A percentile compares a stretch with the other conserved stretches of the same genome.
Conservation (phyloP, 805 yeast species). For the Wickerhamomyces bisporus region DNA sequence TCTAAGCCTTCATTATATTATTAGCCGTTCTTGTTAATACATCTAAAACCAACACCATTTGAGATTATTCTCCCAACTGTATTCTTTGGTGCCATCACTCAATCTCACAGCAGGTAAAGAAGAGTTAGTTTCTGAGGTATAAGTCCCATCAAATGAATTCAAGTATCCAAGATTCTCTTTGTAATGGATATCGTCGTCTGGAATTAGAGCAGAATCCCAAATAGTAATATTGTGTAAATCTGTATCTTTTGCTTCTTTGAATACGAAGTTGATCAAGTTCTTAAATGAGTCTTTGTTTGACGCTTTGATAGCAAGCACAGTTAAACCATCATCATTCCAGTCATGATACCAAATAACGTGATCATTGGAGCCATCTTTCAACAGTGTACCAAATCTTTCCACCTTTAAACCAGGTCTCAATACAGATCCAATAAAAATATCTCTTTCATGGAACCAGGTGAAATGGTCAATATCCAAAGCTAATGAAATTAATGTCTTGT, state of each 20-base stretch:
- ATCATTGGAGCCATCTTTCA: constrained; percentile 19
- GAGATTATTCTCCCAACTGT: constrained; percentile 38
- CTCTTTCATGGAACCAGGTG: constrained; percentile 41
- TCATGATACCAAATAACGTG: constrained; percentile 43
- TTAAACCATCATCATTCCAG: constrained; percentile 29
- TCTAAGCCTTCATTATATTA: no score
- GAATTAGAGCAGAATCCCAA: constrained; percentile 32
- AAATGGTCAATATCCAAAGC: constrained; percentile 33
- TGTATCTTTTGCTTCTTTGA: constrained; percentile 28
- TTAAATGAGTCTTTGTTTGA: constrained; percentile 19
- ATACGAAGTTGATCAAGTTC: constrained; percentile 27
- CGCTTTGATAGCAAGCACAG: constrained; percentile 17
- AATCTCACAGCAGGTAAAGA: constrained; percentile 37
- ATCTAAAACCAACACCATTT: constrained; percentile 45
- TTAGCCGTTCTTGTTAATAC: no score
- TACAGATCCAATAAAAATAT: constrained; percentile 29
- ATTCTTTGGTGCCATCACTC: constrained; percentile 19
- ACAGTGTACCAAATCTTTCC: constrained; percentile 26
- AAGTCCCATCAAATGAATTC: constrained; percentile 4
- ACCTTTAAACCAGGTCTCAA: constrained; percentile 14
- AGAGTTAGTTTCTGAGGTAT: constrained; percentile 27
- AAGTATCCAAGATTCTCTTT: constrained; percentile 6
- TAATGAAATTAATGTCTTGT: constrained; percentile 24
- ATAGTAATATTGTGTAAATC: constrained; percentile 26
- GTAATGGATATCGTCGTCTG: constrained; percentile 1